These are phyloP conservation scores for Backusella australiensis DNA, from an alignment of 192 early-diverging fungal species.

Conservation along the genomic window DNA sequence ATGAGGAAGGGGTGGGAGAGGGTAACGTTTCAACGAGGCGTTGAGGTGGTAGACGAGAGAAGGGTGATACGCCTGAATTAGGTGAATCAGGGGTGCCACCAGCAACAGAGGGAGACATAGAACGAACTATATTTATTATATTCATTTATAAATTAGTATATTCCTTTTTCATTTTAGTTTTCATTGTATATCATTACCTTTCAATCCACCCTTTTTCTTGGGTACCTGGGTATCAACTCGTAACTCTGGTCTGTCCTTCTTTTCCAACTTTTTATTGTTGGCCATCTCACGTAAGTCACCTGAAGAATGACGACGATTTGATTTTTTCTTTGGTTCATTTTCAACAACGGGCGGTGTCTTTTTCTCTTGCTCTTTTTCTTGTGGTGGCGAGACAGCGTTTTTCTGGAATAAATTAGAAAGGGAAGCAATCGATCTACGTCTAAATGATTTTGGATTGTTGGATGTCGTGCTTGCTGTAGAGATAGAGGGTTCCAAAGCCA, in stretches of 20 bases:
- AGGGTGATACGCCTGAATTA: conserved; percentile 16
- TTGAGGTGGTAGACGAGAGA: conserved; percentile 16
- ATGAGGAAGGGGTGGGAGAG: conserved; percentile 14
- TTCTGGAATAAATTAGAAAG: conserved; percentile 26
- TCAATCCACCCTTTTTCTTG: conserved; percentile 8
- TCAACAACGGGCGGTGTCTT: neutral
- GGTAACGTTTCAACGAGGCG: conserved; percentile 1
- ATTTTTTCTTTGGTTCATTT: neutral
- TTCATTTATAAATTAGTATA: neutral
- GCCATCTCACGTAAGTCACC: conserved; percentile 26
- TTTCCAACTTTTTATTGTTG: conserved; percentile 5
- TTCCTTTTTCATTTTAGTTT: neutral
- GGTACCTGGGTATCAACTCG: neutral
- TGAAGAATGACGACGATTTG: conserved; percentile 26
- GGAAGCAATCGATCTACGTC: conserved; percentile 20
- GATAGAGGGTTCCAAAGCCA: neutral
- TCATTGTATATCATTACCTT: neutral
- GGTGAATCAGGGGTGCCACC: conserved; percentile 19
- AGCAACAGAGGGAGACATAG: neutral
- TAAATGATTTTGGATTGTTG: neutral
- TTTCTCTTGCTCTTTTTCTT: neutral
- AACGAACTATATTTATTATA: neutral
- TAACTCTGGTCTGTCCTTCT: conserved; percentile 10
- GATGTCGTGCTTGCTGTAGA: neutral
- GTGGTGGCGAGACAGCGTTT: neutral